phyloP scores from a whole-genome alignment of 192 early-diverging fungal species.

The Backusella luteola region DNA sequence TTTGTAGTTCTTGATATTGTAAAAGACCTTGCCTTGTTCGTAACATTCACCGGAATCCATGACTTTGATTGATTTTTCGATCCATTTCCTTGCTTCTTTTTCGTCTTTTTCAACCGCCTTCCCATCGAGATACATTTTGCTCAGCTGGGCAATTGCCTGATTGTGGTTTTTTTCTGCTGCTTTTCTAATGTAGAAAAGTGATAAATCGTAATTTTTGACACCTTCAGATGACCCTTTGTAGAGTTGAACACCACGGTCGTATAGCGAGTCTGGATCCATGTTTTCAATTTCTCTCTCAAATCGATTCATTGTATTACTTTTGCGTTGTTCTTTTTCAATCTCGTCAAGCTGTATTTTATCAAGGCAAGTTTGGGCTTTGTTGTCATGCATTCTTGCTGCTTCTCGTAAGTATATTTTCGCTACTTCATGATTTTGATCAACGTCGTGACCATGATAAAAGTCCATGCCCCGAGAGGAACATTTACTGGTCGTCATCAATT shows the following conservation, averaged over 20 bases:
- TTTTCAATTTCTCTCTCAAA: too few relatives aligned
- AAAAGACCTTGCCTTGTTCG: not conserved
- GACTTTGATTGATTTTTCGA: too few relatives aligned
- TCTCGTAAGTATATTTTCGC: too few relatives aligned
- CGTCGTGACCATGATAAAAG: too few relatives aligned
- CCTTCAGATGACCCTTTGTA: not conserved
- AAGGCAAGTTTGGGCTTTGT: not conserved
- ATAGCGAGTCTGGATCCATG: too few relatives aligned
- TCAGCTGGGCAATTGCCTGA: not conserved
- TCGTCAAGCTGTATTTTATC: not conserved
- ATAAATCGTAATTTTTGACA: not conserved
- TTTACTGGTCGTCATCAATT: too few relatives aligned
- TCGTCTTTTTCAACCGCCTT: not conserved
- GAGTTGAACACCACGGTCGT: not conserved
- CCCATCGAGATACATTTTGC: not conserved
- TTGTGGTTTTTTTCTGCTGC: not conserved
- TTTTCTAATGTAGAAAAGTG: not conserved
- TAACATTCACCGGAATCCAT: too few relatives aligned
- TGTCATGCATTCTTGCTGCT: too few relatives aligned
- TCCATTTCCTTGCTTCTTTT: not conserved
- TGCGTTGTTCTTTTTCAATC: too few relatives aligned
- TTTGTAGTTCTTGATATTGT: not conserved
- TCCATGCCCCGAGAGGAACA: too few relatives aligned
- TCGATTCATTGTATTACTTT: too few relatives aligned
- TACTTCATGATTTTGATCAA: too few relatives aligned